Evolutionary conservation across 2,329 filamentous ascomycete species (phyloP), one percentile per base, ranked within the genome.

Genomic region (Pestalotiopsis fici): DNA sequence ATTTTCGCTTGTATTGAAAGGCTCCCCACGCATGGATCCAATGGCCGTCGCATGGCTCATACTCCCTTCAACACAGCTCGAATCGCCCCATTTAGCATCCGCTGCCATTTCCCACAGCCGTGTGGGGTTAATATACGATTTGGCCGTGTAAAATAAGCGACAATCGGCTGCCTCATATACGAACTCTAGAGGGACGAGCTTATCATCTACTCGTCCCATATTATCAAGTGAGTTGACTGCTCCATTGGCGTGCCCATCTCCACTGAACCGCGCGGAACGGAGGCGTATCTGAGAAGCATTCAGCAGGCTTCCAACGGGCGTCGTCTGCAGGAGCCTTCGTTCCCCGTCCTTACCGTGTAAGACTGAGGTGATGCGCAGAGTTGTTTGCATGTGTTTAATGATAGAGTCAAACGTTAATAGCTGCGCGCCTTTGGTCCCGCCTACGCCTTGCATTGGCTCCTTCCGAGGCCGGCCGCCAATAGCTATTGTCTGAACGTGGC

Each of bases 151-250:
- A 74, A 85, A 91, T 2, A 89, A 73, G 18, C 85, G 79, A 69
- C 87, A 91, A 69, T 88, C 84, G 0, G 88, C 85, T 0, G 85
- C 81, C 68, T 90, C 85, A 57, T 86, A 85, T 6, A 85, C 76
- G 70, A 89, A 90, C 71, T 91, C 88, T 31, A 86, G 78, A 2
- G 89, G 88, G 0, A 82, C 75, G 13, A 66, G 68, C 64, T 71
- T 47, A 74, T 47, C 39, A 21, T 13, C 54, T 15, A 23, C 15
- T 23, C n/a, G 37, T 65, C 78, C 74, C 27, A 73, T 75, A 67
- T 85, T 83, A 55, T 80, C 75, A 21, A 81, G 74, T 31, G 28
- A 31, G 70, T 86, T 86, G 68, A 85, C 15, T 3, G 15, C 71
- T n/a, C 73, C 75, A 31, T 31, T 31, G 28, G 28, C 28, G 28